Percentiles rank a stretch among this genome's conserved stretches.
Conservation (phyloP, 441 rosid species). For the Dalechampia spathulata region DNA sequence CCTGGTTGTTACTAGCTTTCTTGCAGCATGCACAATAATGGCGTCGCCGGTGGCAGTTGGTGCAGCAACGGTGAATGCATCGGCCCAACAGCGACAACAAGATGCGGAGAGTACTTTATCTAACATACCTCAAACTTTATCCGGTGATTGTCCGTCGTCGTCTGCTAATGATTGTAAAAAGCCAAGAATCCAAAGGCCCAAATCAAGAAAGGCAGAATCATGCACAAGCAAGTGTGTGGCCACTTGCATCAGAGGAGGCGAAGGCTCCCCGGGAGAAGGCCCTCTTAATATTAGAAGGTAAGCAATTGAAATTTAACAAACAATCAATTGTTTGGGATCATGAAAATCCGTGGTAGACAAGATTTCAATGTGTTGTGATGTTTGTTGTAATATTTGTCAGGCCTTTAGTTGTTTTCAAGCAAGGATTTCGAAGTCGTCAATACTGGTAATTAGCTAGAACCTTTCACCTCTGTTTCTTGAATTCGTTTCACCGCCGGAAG, state of each 20-base stretch:
- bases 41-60: constrained; percentile 29
- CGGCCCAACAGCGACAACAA: constrained; percentile 13
- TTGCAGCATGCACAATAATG: constrained; percentile 34
- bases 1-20: constrained; percentile 22
- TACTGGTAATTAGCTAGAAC: constrained; percentile 42
- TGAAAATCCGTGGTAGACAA: too few species aligned
- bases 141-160: constrained; percentile 28
- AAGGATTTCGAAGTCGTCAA: constrained; percentile 80
- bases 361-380: too few species aligned
- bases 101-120: constrained; percentile 42
- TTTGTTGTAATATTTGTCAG: constrained; percentile 23
- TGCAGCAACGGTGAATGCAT: constrained; percentile 15
- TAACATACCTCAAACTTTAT: constrained; percentile 68
- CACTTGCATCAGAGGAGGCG: constrained; percentile 79
- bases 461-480: too few species aligned
- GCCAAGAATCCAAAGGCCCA: constrained; percentile 80
- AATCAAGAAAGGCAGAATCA: constrained; percentile 74
- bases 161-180: constrained; percentile 52
- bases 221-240: constrained; percentile 76
- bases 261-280: constrained; percentile 78
- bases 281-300: constrained; percentile 74
- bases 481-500: too few species aligned
- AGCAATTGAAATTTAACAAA: too few species aligned
- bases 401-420: constrained; percentile 83
- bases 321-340: too few species aligned